These are phyloP conservation scores for Colletotrichum acutatum DNA, from an alignment of 2,329 filamentous ascomycete genomes.

Conservation along the genomic window DNA sequence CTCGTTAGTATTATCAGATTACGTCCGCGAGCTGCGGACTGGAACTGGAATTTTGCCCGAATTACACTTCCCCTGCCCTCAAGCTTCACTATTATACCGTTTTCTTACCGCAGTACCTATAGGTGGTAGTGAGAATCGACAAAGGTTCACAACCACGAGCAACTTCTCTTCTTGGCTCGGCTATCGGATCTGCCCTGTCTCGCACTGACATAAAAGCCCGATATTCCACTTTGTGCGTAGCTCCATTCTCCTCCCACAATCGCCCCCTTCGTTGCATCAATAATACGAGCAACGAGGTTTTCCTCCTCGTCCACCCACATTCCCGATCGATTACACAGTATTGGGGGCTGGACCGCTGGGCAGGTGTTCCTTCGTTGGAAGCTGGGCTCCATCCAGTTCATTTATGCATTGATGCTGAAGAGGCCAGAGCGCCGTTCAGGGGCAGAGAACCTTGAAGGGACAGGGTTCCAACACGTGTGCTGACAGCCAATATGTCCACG, in stretches of 20 bases:
- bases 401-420: background rate
- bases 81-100: background rate
- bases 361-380: background rate
- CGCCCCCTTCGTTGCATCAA: background rate
- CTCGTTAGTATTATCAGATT: background rate
- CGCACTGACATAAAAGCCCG: conserved; percentile 19
- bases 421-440: background rate
- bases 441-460: background rate
- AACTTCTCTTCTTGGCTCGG: conserved; percentile 15
- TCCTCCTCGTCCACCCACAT: conserved; percentile 4
- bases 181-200: conserved; percentile 29
- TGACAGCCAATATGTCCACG: background rate
- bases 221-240: background rate
- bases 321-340: background rate
- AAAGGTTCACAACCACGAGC: background rate
- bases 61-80: background rate
- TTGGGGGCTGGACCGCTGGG: background rate
- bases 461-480: background rate
- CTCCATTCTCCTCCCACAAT: background rate
- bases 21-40: background rate
- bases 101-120: background rate
- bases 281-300: conserved; percentile 6
- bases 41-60: background rate
- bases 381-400: background rate
- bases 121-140: background rate